Evolutionary conservation across 371 early-diverging fungal genomes (phyloP).

Genomic region (Choanephora cucurbitarum): DNA sequence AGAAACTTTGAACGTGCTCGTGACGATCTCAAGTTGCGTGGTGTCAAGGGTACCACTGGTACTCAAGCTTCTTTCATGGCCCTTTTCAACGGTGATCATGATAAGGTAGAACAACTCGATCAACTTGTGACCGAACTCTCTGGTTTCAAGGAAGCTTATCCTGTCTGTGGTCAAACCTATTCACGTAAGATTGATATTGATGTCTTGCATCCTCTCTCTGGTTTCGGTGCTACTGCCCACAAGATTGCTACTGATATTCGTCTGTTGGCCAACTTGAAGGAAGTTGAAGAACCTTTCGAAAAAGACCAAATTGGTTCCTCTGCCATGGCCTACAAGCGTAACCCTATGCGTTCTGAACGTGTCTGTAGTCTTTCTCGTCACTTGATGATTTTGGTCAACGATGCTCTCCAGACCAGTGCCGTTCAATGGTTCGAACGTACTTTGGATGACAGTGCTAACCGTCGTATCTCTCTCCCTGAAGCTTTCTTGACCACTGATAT

Average conservation of each 20-base stretch:
- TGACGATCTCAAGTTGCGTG: conserved; percentile 89
- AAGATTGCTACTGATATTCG: conserved; percentile 97
- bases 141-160: conserved; percentile 84
- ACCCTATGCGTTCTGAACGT: conserved; percentile 98
- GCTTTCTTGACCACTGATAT: conserved; percentile 98
- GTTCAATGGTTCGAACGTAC: conserved; percentile 98
- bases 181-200: conserved; percentile 97
- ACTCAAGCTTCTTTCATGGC: conserved; percentile 98
- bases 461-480: conserved; percentile 95
- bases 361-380: conserved; percentile 96
- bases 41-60: conserved; percentile 98
- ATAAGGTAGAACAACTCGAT: conserved; percentile 92
- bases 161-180: conserved; percentile 98
- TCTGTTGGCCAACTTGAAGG: conserved; percentile 94
- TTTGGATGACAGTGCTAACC: conserved; percentile 95
- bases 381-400: conserved; percentile 87
- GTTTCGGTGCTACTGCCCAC: conserved; percentile 96
- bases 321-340: conserved; percentile 99
- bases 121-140: conserved; percentile 85
- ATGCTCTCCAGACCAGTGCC: conserved; percentile 88
- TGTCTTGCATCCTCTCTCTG: conserved; percentile 81
- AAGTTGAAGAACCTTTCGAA: conserved; percentile 98
- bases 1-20: conserved; percentile 91
- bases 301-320: conserved; percentile 98
- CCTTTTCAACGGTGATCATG: conserved; percentile 93